phyloP scores from a whole-genome alignment of 495 filamentous ascomycete genomes.

The Daldinia decipiens region DNA sequence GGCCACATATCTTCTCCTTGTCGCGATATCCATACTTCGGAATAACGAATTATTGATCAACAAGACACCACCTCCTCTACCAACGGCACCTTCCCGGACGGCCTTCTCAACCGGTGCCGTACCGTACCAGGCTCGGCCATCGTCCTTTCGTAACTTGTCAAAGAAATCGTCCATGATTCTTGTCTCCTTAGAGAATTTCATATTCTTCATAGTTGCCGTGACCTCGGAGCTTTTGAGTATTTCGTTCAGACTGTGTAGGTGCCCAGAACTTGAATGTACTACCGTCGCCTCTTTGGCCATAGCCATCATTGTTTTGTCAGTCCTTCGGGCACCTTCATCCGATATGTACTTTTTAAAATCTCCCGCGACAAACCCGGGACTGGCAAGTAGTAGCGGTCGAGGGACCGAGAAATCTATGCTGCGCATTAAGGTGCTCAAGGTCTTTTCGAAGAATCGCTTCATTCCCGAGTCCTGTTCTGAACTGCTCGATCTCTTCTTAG shows the following conservation, averaged over 20 bases:
- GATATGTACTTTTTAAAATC: constrained; percentile 85
- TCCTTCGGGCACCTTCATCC: constrained; percentile 71
- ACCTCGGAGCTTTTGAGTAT: constrained; percentile 83
- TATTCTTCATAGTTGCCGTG: constrained; percentile 77
- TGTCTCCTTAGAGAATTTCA: constrained; percentile 87
- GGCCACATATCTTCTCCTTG: constrained; percentile 81
- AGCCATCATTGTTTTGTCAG: constrained; percentile 67
- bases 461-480: constrained; percentile 79
- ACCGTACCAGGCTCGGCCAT: constrained; percentile 92
- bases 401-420: constrained; percentile 78
- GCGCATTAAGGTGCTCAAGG: constrained; percentile 76
- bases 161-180: constrained; percentile 87
- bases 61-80: constrained; percentile 82
- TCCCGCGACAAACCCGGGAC: constrained; percentile 85
- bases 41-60: constrained; percentile 89
- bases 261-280: constrained; percentile 84
- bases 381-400: constrained; percentile 84
- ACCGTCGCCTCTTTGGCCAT: constrained; percentile 74
- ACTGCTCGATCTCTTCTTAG: constrained; percentile 74
- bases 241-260: constrained; percentile 86
- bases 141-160: constrained; percentile 81
- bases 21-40: constrained; percentile 80
- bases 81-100: constrained; percentile 88
- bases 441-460: constrained; percentile 81
- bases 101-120: constrained; percentile 85